These are phyloP conservation scores for Aspergillus novoparasiticus DNA, from an alignment of 2,329 filamentous ascomycete genomes.

Conservation along the genomic window DNA sequence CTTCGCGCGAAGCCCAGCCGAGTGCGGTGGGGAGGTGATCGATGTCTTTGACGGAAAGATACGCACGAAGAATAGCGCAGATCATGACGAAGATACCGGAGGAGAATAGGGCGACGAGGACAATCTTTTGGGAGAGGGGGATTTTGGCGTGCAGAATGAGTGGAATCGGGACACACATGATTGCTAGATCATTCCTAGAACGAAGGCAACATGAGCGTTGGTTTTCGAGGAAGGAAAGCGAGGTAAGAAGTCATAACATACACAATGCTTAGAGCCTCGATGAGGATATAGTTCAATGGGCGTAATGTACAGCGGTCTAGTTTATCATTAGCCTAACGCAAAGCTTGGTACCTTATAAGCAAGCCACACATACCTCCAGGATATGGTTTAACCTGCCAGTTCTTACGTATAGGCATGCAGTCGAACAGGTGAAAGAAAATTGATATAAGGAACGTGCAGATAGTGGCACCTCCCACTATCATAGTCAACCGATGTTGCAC, in stretches of 20 bases:
- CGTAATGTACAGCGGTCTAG: slow-evolving; percentile 22
- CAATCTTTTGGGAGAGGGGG: slow-evolving; percentile 17
- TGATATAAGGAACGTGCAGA: slow-evolving; percentile 15
- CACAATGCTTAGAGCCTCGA: slow-evolving; percentile 21
- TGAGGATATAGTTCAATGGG: slow-evolving; percentile 20
- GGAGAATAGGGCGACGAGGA: slow-evolving; percentile 20
- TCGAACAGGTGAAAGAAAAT: slow-evolving; percentile 18
- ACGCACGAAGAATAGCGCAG: slow-evolving; percentile 21
- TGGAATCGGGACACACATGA: slow-evolving; percentile 24
- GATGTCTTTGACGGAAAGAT: slow-evolving; percentile 22
- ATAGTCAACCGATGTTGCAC: slow-evolving; percentile 18
- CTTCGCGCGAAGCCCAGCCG: slow-evolving; percentile 24
- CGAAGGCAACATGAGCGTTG: background rate
- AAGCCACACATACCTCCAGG: slow-evolving; percentile 12
- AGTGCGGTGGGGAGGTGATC: slow-evolving; percentile 17
- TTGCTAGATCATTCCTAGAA: slow-evolving; percentile 20
- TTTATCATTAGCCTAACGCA: background rate
- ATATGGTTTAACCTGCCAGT: slow-evolving; percentile 25
- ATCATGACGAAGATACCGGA: slow-evolving; percentile 26
- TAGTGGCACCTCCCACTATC: slow-evolving; percentile 3
- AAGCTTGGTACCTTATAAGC: background rate
- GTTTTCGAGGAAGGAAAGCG: background rate
- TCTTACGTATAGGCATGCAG: slow-evolving; percentile 17
- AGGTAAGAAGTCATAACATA: background rate
- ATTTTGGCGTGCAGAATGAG: slow-evolving; percentile 20